phyloP scores from a whole-genome alignment of 805 yeast species.

The Candida silvatica region DNA sequence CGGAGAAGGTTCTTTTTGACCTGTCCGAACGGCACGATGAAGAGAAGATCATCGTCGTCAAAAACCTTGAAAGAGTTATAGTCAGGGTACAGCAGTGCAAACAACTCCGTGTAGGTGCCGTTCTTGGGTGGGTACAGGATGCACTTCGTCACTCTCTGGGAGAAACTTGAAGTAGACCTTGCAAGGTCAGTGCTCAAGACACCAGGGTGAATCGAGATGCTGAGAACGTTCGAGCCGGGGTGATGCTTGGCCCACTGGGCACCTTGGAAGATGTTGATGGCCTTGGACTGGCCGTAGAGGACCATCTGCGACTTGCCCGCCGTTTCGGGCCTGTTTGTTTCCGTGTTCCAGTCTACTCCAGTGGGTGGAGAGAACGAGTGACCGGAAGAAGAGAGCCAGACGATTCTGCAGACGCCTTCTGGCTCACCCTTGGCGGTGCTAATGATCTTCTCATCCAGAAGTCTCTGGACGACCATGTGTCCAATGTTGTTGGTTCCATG shows the following conservation, averaged over 20 bases:
- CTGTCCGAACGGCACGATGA: too few species aligned
- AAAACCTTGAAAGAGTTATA: not conserved
- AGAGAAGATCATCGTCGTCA: too few species aligned
- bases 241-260: constrained; percentile 5
- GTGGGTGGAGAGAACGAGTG: constrained; percentile 19
- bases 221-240: constrained; percentile 6
- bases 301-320: not conserved
- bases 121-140: not conserved
- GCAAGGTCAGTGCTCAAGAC: not conserved
- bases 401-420: constrained; percentile 23
- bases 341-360: constrained; percentile 6
- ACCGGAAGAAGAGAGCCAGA: constrained; percentile 36
- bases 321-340: not conserved
- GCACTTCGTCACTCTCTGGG: not conserved
- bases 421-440: constrained; percentile 19
- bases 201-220: constrained; percentile 7
- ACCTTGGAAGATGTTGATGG: constrained; percentile 3
- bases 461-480: constrained; percentile 8
- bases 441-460: constrained; percentile 28
- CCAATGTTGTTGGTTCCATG: constrained; percentile 38
- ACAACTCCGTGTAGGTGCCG: constrained; percentile 1
- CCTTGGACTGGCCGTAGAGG: constrained; percentile 1
- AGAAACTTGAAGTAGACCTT: too few species aligned
- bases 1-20: too few species aligned
- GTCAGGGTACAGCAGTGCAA: not conserved